phyloP scores from a whole-genome alignment of 208 protist genomes.

The Acanthamoeba triangularis region DNA sequence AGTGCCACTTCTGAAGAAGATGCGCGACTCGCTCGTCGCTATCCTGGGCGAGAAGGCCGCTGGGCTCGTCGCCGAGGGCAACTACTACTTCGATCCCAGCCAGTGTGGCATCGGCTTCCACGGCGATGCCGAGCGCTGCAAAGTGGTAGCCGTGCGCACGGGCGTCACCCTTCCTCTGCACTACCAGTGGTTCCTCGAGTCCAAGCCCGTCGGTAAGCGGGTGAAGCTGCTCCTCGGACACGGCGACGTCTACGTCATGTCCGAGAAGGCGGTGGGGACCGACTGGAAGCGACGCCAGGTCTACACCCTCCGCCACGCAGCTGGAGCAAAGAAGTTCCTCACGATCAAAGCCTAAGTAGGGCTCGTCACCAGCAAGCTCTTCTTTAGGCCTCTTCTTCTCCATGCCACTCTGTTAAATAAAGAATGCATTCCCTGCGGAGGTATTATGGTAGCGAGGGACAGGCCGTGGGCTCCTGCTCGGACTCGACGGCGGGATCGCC shows the following conservation, averaged over 20 bases:
- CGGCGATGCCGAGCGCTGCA: conserved; percentile 84
- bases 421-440: too few species aligned
- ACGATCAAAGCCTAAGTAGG: conserved; percentile 29
- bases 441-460: neutral
- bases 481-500: neutral
- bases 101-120: conserved; percentile 86
- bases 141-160: conserved; percentile 79
- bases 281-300: conserved; percentile 84
- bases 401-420: too few species aligned
- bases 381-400: too few species aligned
- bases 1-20: conserved; percentile 55
- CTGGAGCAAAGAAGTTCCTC: conserved; percentile 73
- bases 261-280: conserved; percentile 81
- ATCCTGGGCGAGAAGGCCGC: conserved; percentile 76
- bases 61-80: conserved; percentile 82
- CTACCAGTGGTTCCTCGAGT: conserved; percentile 83
- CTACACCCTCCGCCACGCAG: conserved; percentile 79
- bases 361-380: too few species aligned
- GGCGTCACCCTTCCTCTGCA: conserved; percentile 79
- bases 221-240: conserved; percentile 74
- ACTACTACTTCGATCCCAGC: conserved; percentile 85
- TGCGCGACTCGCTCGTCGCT: neutral
- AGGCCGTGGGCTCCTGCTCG: neutral
- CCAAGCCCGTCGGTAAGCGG: conserved; percentile 62
- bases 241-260: conserved; percentile 86